Base-by-base conservation (phyloP, 306 rosid genomes). In the Oxytropis ochrocephala region DNA sequence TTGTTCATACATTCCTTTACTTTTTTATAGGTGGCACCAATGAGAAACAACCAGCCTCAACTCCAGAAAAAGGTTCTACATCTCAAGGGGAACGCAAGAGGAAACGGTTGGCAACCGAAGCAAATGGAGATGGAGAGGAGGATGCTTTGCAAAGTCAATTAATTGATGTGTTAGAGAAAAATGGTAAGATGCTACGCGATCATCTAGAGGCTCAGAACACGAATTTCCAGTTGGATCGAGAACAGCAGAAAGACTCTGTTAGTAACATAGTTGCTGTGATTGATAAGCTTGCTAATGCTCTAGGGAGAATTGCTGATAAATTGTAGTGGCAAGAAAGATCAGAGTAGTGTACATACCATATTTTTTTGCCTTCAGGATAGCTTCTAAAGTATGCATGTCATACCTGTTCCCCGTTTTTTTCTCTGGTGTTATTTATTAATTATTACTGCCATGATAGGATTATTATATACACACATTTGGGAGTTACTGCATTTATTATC, bases 261-360 rank as follows among this genome's bases (percentile, higher is more conserved):
- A 86, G 81, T 62, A 84, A 75, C 78, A 62, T 94, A 48, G 86
- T 94, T 65, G 80, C 88, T 48, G 99, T 94, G n/a, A 96, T 94
- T 42, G 87, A 89, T 73, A 94, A 88, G 88, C 88, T 94, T 56
- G 99, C 99, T 51, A 92, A 85, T 74, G 97, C 99, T 53, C 75
- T 91, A 64, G 89, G 92, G 27, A 83, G 96, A 81, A 95, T 95
- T 74, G 96, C 98, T 21, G 98, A 94, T 76, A 94, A 88, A 84
- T 73, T 85, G 78, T 94, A 89, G 84, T 83, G 65, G 74, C 63
- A 66, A 65, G 21, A 33, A 77, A 60, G 65, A 18, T 60, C 78
- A 24, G 69, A 76, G 52, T 59, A 71, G 81, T 87, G 96, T 89
- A 87, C 69, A 89, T 84, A 87, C 64, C 77, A 83, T 21, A 67